Percentiles rank a stretch among this genome's conserved stretches.
These are phyloP conservation scores for Debaryomycetaceae sp. DNA, from an alignment of 1,139 yeast genomes.

Conservation along the genomic window DNA sequence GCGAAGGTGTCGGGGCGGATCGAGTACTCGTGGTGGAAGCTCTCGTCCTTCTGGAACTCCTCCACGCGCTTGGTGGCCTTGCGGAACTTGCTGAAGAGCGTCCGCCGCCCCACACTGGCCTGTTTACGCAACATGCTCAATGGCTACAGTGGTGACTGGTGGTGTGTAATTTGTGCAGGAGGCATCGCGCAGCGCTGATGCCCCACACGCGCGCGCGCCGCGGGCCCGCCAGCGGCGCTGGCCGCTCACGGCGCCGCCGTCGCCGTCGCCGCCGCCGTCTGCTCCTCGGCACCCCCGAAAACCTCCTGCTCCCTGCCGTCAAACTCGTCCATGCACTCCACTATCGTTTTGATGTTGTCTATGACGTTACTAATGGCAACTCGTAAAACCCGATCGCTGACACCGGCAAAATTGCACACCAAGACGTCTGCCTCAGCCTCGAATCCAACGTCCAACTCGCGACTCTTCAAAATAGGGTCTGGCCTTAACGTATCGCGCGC, in stretches of 20 bases:
- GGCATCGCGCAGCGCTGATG: no score
- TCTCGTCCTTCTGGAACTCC: conserved; percentile 19
- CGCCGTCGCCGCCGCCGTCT: no score
- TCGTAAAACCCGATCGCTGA: conserved; percentile 59
- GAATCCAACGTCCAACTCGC: conserved; percentile 49
- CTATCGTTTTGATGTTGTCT: conserved; percentile 59
- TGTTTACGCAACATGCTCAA: not conserved
- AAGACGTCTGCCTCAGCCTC: conserved; percentile 24
- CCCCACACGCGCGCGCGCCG: no score
- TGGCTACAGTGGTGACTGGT: no score
- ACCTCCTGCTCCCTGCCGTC: conserved; percentile 29
- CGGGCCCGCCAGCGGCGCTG: no score
- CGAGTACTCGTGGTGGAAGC: conserved; percentile 42
- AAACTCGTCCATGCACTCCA: conserved; percentile 66
- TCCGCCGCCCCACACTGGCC: conserved; percentile 6
- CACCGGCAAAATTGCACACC: conserved; percentile 46
- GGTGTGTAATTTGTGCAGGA: no score
- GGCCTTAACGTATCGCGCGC: conserved; percentile 61
- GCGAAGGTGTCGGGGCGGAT: conserved; percentile 47
- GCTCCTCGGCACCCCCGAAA: no score
- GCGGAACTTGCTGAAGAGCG: conserved; percentile 20
- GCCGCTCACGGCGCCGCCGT: no score
- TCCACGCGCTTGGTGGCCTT: conserved; percentile 17
- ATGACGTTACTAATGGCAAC: conserved; percentile 68
- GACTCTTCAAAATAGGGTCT: conserved; percentile 72